Evolutionary conservation across 768 basidiomycete genomes (phyloP), one percentile per base, ranked within the genome.

Genomic region (Candolleomyces eurysporus): DNA sequence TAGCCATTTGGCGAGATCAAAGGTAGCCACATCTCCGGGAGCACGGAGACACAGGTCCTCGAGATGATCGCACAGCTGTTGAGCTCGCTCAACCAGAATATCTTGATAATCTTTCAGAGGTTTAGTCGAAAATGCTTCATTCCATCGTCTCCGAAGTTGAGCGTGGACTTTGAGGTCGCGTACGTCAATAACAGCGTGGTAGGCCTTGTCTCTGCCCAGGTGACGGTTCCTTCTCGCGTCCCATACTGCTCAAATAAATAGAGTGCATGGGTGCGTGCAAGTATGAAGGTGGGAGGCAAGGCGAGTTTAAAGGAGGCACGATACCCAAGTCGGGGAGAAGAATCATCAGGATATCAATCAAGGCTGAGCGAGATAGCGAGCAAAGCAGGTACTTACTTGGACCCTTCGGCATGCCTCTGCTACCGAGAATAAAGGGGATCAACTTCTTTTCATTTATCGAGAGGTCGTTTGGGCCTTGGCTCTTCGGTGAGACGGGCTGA

Each of bases 401-500:
- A 3, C 79, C 78, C 65, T 81, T 81, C 3, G 76, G 76, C 64
- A 82, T 70, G 1, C 82, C 79, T 14, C 67, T 64, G 3, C 65
- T 57, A 10, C 79, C 79, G 19, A 79, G 55, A 6, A 81, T 66
- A 0, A 70, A 61, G 1, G 69, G 65, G 17, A 82, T 65, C 1
- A 72, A 65, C 3, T 70, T 68, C 2, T 67, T 63, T n/a, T 78
- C 75, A 31, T 64, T 63, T 21, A 82, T 74, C 1, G 78, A 79
- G 2, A 82, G 64, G 57, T 81, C 80, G 64, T 82, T 82, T 11
- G 80, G 81, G n/a, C 79, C 80, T 82, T 51, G 19, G 46, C 48
- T 53, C 53, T 39, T 55, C 53, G 53, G 53, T 55, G n/a, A 55
- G 51, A 31, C 32, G 51, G 30, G 11, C 30, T 26, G 51, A 31